Evolutionary conservation across 441 rosid genomes (phyloP), one percentile per base, ranked within the genome.

Genomic region (Geranium incanum): DNA sequence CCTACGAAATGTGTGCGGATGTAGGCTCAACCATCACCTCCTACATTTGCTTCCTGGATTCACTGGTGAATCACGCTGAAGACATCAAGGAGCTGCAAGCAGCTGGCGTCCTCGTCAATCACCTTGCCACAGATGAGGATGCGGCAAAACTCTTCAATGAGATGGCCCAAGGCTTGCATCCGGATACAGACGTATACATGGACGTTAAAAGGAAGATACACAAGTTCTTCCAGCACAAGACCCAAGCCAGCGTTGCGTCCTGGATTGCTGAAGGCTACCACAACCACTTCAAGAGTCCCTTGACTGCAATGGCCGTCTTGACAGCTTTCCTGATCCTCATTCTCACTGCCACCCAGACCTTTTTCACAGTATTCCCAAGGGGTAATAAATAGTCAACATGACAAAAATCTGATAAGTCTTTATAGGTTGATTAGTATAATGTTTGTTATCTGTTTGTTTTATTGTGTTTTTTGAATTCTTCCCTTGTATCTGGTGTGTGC

Each of bases 71-170:
- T 16, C 68, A 36, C 2, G 16, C 39, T 13, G 39, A 33, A 3
- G 68, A 65, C 38, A 37, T 65, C 38, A 65, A 65, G 39, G 68
- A 23, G 68, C 68, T 65, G 18, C 68, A 37, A 33, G 4, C 37
- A 1, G 39, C 13, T 13, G 15, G 39, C 0, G 13, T 65, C n/a
- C 68, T 65, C 18, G 7, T 4, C 39, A 65, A 65, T 33, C 7
- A 5, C 16, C 68, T 65, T 5, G 8, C 41, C 16, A 65, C 41
- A 9, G 43, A 65, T 36, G 39, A 65, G 36, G 41, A 65, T 3
- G 68, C 38, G 43, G 68, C 68, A 41, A 33, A 65, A 41, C 52
- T 39, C 57, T 68, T 68, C 36, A 68, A 68, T 16, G 59, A 13
- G 57, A 21, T 68, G 21, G 8, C 4, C 15, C 5, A 33, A 9